Evolutionary conservation across 805 yeast species (phyloP), one percentile per base, ranked within the genome.

Genomic region (Hanseniaspora singularis): DNA sequence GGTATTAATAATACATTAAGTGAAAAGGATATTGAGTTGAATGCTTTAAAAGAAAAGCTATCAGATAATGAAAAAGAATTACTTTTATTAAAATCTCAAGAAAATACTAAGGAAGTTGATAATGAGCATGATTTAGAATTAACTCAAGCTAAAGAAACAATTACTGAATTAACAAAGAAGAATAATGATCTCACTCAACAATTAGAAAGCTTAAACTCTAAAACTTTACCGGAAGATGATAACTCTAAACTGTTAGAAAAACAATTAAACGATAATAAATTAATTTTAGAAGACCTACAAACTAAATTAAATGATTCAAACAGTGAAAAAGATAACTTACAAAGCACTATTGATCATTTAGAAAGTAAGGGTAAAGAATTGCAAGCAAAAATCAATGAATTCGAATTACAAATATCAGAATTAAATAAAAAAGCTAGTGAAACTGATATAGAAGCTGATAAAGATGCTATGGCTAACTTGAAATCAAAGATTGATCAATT

Each of bases 1-100:
- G 72, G 77, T n/a, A 76, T 72, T 37, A 70, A 69, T 43, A 64
- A 73, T 24, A 76, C 72, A 50, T 63, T 60, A 39, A 68, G 69
- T 28, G 63, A 55, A 48, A 40, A 49, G 12, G 56, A 57, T 38
- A 40, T 59, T 12, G 61, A 24, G 10, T 24, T 57, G 47, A 54
- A 51, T 15, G 56, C 53, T 15, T 58, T 54, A 37, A 51, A 55
- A 16, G 46, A 51, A 32, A 55, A 53, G 31, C 46, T 57, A 1
- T 33, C 51, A 10, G 52, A 52, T 19, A 52, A 49, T 16, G 53
- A 53, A 3, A 26, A 45, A 10, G 49, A 49, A 38, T 11, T 48
- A 10, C 27, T 49, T 24, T 20, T 15, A 3, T 31, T 34, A 27
- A 42, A 40, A 18, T 4, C 18, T 2, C 18, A 33, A 14, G 19